Evolutionary conservation across 208 protist genomes (phyloP), one percentile per base, ranked within the genome.

Genomic region (Wallacemonas sp.): DNA sequence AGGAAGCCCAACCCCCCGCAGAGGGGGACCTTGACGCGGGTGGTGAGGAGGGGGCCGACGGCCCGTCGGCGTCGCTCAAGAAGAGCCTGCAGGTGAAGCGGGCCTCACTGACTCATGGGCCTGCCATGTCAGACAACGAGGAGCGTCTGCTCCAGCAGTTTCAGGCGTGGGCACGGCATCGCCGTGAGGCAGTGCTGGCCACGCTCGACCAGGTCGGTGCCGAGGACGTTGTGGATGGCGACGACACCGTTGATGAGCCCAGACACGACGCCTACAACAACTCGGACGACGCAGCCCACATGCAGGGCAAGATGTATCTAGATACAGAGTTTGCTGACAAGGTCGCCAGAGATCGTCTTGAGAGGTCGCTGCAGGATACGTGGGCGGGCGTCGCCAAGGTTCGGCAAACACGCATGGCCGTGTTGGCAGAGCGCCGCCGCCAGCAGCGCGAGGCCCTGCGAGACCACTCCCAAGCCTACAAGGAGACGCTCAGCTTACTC

Each of bases 341-440:
- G 13, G 76, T 77, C 32, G 59, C 66, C 8, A 68, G 80, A 32
- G 71, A 63, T 10, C 80, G 77, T 12, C 50, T 71, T 10, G 72
- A 76, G 68, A 78, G 79, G 52, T 52, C 78, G 13, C 12, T 88
- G n/a, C 59, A 60, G 30, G 79, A 78, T 33, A 73, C 82, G 32
- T 91, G 83, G 83, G 77, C 77, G 26, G 78, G 76, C 44, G 81
- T 93, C 3, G 78, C 62, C 24, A 84, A 85, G 29, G 77, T 93
- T 10, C n/a, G 89, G 10, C 78, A 79, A 26, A 93, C 83, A 24
- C 64, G 79, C 21, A 75, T 85, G 45, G 76, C 71, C 33, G 37
- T 89, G 1, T 73, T 87, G 45, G 64, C 53, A 21, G 76, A 89
- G 37, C 64, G 87, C 1, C 73, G 77, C 1, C 67, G 79, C 2